Evolutionary conservation across 768 basidiomycete species (phyloP).

Genomic region (Lactifluus subvellereus): DNA sequence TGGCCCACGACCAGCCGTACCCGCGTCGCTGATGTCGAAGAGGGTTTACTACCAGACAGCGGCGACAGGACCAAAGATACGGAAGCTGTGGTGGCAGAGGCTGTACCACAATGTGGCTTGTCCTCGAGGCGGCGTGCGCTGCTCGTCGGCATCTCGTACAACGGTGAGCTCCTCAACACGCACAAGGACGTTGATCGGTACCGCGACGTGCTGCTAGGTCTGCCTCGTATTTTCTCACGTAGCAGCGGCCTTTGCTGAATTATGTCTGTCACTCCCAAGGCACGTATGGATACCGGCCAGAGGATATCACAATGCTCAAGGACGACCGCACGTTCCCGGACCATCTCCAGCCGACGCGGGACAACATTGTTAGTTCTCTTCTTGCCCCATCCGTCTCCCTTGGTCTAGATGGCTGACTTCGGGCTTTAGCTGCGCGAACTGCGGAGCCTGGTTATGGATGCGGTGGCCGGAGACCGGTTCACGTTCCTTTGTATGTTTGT

Average conservation of each 20-base stretch:
- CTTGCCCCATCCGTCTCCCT: background rate
- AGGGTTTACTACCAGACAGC: background rate
- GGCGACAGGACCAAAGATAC: background rate
- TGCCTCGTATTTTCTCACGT: background rate
- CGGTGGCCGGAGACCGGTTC: constrained; percentile 25
- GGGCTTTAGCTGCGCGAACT: constrained; percentile 18
- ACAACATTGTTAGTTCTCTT: constrained; percentile 14
- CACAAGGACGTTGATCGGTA: constrained; percentile 23
- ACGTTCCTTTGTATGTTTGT: constrained; percentile 28
- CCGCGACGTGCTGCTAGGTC: constrained; percentile 14
- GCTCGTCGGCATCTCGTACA: constrained; percentile 24
- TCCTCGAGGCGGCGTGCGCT: constrained; percentile 15
- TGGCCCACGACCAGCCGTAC: background rate
- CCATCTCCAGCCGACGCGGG: constrained; percentile 19
- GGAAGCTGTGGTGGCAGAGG: background rate
- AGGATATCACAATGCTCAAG: constrained; percentile 20
- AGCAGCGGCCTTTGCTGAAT: background rate
- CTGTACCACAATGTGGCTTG: background rate
- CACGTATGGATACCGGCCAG: constrained; percentile 12
- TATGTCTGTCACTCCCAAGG: background rate
- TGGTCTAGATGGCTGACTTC: background rate
- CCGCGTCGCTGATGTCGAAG: constrained; percentile 7
- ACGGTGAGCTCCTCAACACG: constrained; percentile 19
- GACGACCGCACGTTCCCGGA: constrained; percentile 6
- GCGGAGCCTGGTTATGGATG: constrained; percentile 22